A percentile compares a stretch with the other conserved stretches of the same genome.
These are phyloP conservation scores for Penicillium occitanis DNA, from an alignment of 2,329 filamentous ascomycete species.

Conservation along the genomic window DNA sequence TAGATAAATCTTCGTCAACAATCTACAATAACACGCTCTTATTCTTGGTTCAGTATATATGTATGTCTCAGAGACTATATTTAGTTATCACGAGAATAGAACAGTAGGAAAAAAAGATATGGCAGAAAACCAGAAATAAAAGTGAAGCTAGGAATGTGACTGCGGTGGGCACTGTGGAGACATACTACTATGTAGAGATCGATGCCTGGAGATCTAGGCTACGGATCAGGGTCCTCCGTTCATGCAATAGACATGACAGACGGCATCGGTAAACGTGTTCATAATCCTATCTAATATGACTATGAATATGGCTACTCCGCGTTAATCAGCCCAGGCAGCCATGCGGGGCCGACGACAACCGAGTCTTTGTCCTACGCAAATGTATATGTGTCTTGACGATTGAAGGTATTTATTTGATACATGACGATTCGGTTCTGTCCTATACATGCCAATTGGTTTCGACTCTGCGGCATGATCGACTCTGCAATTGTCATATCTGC, in stretches of 20 bases:
- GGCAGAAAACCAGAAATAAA: background rate
- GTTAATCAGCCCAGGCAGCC: slow-evolving; percentile 8
- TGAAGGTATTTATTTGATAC: background rate
- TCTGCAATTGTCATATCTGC: background rate
- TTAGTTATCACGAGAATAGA: background rate
- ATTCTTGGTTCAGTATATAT: background rate
- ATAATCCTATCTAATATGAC: background rate
- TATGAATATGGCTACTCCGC: slow-evolving; percentile 1
- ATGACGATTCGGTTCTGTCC: background rate
- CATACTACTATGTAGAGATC: background rate
- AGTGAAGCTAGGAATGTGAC: background rate
- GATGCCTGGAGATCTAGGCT: slow-evolving; percentile 11
- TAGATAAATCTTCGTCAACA: background rate
- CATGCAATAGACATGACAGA: background rate
- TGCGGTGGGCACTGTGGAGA: background rate
- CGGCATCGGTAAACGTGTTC: background rate
- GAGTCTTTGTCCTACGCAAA: background rate
- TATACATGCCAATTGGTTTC: background rate
- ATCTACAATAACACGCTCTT: background rate
- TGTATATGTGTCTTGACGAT: background rate
- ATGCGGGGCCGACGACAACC: slow-evolving; percentile 5
- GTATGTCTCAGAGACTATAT: background rate
- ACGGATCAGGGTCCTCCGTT: background rate
- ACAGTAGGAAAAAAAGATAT: background rate
- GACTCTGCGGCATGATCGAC: background rate